These are phyloP conservation scores for Vitis hybrid DNA, from an alignment of 177 flowering plant species.

Conservation along the genomic window DNA sequence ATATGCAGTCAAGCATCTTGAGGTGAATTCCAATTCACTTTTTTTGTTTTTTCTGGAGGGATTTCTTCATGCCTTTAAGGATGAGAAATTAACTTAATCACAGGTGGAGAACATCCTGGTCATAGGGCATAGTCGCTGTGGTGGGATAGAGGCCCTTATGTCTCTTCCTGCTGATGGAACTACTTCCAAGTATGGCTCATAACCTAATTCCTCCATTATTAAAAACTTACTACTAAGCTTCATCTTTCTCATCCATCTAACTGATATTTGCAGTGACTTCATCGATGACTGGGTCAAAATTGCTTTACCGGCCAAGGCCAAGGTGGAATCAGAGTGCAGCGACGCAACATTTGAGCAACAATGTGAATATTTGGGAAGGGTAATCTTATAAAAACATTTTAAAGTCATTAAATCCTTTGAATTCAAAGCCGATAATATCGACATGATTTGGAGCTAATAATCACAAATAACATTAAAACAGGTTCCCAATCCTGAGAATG, in stretches of 20 bases:
- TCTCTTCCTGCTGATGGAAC: not conserved
- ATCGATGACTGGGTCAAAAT: constrained; percentile 17
- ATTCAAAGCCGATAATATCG: no score
- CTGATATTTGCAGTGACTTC: constrained; percentile 7
- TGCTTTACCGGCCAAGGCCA: constrained; percentile 9
- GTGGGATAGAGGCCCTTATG: constrained; percentile 1
- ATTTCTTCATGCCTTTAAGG: not conserved
- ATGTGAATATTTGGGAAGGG: not conserved
- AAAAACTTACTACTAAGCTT: not conserved
- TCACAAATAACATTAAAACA: no score
- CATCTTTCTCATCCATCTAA: no score
- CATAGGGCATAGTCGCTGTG: constrained; percentile 8
- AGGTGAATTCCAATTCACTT: not conserved
- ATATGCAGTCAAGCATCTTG: constrained; percentile 8
- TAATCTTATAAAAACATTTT: no score
- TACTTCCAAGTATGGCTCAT: not conserved
- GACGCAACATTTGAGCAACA: not conserved
- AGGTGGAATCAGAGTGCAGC: not conserved
- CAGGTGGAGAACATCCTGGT: constrained; percentile 4
- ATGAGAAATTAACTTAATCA: not conserved
- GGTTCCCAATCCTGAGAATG: no score
- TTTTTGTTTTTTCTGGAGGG: no score
- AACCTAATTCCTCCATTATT: not conserved
- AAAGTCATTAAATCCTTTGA: no score
- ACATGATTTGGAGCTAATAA: no score